These are phyloP conservation scores for Penicillium sp. DNA, from an alignment of 2,329 filamentous ascomycete species.

Conservation along the genomic window DNA sequence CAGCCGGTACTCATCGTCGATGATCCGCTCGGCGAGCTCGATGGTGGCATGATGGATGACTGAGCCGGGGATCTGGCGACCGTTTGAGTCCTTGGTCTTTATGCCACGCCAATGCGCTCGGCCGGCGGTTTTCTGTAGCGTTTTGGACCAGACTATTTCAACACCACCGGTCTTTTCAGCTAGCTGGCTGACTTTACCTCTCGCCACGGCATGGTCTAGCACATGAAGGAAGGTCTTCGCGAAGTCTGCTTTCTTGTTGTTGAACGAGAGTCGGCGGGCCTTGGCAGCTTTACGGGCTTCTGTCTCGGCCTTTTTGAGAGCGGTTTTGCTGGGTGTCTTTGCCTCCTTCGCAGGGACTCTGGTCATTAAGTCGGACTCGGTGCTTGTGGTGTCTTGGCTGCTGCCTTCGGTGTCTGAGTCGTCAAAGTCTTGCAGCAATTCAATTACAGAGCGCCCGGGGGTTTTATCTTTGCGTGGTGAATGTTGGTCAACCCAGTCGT, in stretches of 20 bases:
- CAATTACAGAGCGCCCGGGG: slow-evolving; percentile 16
- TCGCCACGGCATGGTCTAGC: slow-evolving; percentile 55
- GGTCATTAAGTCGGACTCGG: slow-evolving; percentile 15
- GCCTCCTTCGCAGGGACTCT: slow-evolving; percentile 10
- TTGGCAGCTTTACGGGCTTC: slow-evolving; percentile 38
- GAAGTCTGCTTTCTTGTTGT: slow-evolving; percentile 53
- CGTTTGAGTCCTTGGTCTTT: neutral
- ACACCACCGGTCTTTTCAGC: slow-evolving; percentile 58
- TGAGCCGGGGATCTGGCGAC: neutral
- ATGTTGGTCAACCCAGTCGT: slow-evolving; percentile 57
- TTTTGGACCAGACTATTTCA: slow-evolving; percentile 62
- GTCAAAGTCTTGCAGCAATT: slow-evolving; percentile 34
- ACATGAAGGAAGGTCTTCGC: slow-evolving; percentile 57
- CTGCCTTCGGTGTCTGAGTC: slow-evolving; percentile 39
- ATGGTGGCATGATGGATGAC: slow-evolving; percentile 68
- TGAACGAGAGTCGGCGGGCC: slow-evolving; percentile 53
- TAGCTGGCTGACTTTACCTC: slow-evolving; percentile 50
- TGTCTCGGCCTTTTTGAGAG: slow-evolving; percentile 40
- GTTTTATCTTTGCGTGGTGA: slow-evolving; percentile 49
- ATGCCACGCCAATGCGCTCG: slow-evolving; percentile 72
- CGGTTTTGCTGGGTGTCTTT: slow-evolving; percentile 37
- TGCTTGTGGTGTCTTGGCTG: slow-evolving; percentile 21
- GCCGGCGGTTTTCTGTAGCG: slow-evolving; percentile 62
- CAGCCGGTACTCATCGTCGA: slow-evolving; percentile 73
- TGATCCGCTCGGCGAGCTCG: slow-evolving; percentile 85